These are phyloP conservation scores for Grosmannia clavigera DNA, from an alignment of 2,329 filamentous ascomycete species.

Conservation along the genomic window DNA sequence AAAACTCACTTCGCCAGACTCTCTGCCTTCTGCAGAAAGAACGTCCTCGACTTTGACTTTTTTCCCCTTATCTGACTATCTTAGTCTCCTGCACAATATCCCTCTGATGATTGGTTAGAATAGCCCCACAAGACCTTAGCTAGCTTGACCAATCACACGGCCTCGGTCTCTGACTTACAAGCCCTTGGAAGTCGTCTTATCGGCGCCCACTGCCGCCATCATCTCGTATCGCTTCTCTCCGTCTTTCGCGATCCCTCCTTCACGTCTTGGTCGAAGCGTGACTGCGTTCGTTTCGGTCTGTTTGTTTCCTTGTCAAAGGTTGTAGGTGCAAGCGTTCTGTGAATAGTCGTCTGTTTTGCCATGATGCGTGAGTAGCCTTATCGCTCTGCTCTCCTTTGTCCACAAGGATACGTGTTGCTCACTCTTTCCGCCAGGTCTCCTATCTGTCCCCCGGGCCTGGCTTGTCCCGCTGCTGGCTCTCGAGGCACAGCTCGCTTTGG, in stretches of 20 bases:
- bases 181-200: background rate
- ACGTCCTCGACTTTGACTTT: background rate
- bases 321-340: too few species aligned
- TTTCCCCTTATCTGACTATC: background rate
- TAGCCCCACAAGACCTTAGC: background rate
- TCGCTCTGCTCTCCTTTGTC: background rate
- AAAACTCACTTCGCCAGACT: background rate
- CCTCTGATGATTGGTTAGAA: background rate
- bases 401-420: background rate
- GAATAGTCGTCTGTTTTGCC: background rate
- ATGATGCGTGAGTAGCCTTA: background rate
- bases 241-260: background rate
- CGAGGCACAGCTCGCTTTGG: background rate
- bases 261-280: too few species aligned
- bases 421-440: background rate
- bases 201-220: background rate
- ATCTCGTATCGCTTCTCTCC: background rate
- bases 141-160: background rate
- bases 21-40: too few species aligned
- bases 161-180: background rate
- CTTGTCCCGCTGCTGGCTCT: constrained; percentile 5
- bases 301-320: too few species aligned
- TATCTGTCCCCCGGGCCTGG: background rate
- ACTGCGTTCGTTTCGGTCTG: too few species aligned
- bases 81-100: background rate